Evolutionary conservation across 2,329 filamentous ascomycete genomes (phyloP), one percentile per base, ranked within the genome.

Genomic region (Escovopsis sp.): DNA sequence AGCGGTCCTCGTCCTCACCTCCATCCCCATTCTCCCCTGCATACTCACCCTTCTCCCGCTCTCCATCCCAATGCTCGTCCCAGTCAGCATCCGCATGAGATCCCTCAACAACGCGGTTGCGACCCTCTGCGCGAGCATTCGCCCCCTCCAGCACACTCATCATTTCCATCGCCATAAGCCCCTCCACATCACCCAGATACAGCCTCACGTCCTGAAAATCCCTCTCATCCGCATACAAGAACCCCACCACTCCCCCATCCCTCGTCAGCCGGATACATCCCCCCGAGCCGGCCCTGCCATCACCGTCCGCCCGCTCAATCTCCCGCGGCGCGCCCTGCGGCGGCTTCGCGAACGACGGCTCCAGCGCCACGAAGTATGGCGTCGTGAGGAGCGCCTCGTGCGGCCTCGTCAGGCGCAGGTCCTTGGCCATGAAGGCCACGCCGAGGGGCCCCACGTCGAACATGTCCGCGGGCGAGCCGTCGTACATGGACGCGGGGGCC

Each of bases 381-480:
- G 45, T 26, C 11, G 40, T 31, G 27, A 50, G 35, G 11, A 38
- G 35, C 9, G 41, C 37, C 8, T 41, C 27, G 26, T 37, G 30
- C 4, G 39, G 41, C 9, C 30, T 37, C 8, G 25, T 35, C 10
- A 37, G 40, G 12, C 10, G 36, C 6, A 43, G 35, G 10, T 51
- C 42, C 13, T 42, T 36, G 4, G 50, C 53, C 12, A 51, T 38
- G 35, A 62, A 58, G 12, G 52, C 43, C 35, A 62, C 49, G 12
- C 59, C 60, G 8, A 44, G 37, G 9, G 48, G 31, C 14, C 48
- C 46, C 26, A 63, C 34, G 34, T 60, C 59, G 39, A 53, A 61
- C 29, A 45, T 41, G 25, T 44, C 35, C 1, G 33, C 33, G 1
- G 47, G 33, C 4, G 51, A 45, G 5, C 23, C 43, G 5, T 42